Base-by-base conservation (phyloP, 2,329 filamentous ascomycete species). In the Penicillium crustosum region DNA sequence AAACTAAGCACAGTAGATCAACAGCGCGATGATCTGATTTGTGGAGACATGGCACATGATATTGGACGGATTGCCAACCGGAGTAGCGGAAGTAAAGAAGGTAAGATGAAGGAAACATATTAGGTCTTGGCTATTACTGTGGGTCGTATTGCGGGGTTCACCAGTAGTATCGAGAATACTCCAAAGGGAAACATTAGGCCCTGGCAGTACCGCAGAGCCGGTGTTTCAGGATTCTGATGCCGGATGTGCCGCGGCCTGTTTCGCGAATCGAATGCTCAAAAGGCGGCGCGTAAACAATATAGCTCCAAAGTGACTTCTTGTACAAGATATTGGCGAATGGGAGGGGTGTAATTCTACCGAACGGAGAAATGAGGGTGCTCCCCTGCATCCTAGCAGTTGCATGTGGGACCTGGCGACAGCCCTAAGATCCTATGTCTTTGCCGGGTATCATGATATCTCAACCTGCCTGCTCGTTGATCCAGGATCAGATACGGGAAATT, bases 31-130 rank as follows among this genome's bases (percentile, higher is more conserved):
- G 9, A 13, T 53, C 19, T 42, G 41, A 44, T 25, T n/a, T 38
- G 44, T 50, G 49, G 48, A 49, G 27, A 49, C 8, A 9, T 29
- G 6, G 10, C 15, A 31, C n/a, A n/a, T 21, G 31, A 48, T 6
- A 55, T 60, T 60, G 54, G 48, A 27, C 4, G 2, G 4, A 19
- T 41, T 45, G 12, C 19, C 25, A 50, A 25, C 43, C 55, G 60
- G 55, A 55, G 55, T 48, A 35, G 38, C 19, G 6, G 33, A 47
- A 44, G 42, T 49, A 36, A 58, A 35, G n/a, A 49, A 36, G 31
- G 42, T 56, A 54, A 59, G 17, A 38, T 57, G 53, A 55, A 62
- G 60, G 55, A 55, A 41, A 41, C 15, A 36, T 17, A 6, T 17
- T 31, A 31, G 31, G 53, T 31, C 45, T 55, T 55, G 55, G 48